phyloP scores from a whole-genome alignment of 768 basidiomycete genomes.

The Rhizopogon vinicolor region DNA sequence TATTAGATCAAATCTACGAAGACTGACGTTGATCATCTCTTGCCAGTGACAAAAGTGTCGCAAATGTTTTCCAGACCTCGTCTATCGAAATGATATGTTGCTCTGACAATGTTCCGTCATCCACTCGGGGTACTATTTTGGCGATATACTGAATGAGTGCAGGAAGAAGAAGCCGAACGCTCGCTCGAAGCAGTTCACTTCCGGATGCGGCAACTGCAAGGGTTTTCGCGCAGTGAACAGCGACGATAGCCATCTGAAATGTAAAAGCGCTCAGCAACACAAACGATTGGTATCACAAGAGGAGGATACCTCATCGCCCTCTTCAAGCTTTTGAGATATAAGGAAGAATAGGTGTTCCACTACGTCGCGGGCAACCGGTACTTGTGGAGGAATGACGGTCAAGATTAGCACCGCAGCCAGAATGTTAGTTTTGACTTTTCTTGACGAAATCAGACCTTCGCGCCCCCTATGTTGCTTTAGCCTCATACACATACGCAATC shows the following conservation, averaged over 20 bases:
- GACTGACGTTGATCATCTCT: constrained; percentile 60
- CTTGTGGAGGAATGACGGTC: constrained; percentile 65
- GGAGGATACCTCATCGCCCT: constrained; percentile 54
- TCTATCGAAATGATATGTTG: constrained; percentile 57
- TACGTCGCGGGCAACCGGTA: constrained; percentile 66
- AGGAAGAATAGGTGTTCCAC: constrained; percentile 84
- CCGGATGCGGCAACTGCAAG: constrained; percentile 71
- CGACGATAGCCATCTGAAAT: constrained; percentile 70
- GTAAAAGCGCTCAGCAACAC: not conserved
- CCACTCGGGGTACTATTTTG: constrained; percentile 56
- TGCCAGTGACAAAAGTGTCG: constrained; percentile 53
- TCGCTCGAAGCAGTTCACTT: constrained; percentile 64
- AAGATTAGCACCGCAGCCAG: constrained; percentile 81
- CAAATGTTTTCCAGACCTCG: constrained; percentile 82
- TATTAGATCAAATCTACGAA: not conserved
- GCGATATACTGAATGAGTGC: constrained; percentile 79
- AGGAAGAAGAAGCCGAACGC: constrained; percentile 68
- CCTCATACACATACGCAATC: not conserved
- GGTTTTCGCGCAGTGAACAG: constrained; percentile 87
- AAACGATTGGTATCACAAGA: constrained; percentile 8
- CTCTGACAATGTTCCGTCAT: constrained; percentile 53
- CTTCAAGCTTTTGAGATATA: constrained; percentile 75
- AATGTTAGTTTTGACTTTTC: constrained; percentile 89
- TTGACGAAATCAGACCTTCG: constrained; percentile 64
- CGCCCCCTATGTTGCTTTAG: constrained; percentile 55